A percentile compares a stretch with the other conserved stretches of the same genome.
Conservation (phyloP, 129 eudicot genomes). For the Arctium minus region DNA sequence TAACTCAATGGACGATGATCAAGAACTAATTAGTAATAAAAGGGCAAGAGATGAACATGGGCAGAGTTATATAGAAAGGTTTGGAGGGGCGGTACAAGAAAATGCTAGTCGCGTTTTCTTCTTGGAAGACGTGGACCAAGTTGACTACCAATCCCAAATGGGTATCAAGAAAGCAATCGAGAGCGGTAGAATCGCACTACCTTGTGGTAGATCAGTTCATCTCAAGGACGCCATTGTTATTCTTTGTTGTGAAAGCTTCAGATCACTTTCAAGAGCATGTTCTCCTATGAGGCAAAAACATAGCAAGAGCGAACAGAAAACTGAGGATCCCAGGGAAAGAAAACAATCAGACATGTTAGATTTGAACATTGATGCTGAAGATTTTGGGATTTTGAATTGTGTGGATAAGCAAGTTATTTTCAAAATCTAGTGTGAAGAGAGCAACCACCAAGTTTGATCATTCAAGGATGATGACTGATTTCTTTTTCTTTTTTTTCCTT, state of each 20-base stretch:
- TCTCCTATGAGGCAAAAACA: constrained; percentile 32
- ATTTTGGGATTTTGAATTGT: constrained; percentile 35
- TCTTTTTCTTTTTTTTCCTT: background rate
- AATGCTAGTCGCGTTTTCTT: constrained; percentile 54
- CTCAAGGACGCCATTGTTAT: constrained; percentile 65
- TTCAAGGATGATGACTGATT: background rate
- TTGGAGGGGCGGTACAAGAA: constrained; percentile 38
- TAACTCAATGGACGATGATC: constrained; percentile 35
- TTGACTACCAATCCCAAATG: constrained; percentile 34
- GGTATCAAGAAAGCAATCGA: constrained; percentile 47
- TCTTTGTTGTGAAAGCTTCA: constrained; percentile 45
- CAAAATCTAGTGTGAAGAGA: constrained; percentile 36
- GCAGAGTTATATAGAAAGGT: constrained; percentile 37
- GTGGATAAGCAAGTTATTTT: constrained; percentile 58
- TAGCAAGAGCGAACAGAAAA: background rate
- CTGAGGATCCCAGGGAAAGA: constrained; percentile 1
- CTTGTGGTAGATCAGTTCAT: constrained; percentile 32
- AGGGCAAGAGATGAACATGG: constrained; percentile 53
- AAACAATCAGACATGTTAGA: constrained; percentile 22
- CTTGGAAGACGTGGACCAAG: constrained; percentile 58
- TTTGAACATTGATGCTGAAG: constrained; percentile 41
- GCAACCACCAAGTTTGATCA: background rate
- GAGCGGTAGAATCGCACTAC: constrained; percentile 32
- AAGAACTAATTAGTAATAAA: constrained; percentile 35
- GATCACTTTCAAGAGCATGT: constrained; percentile 33